Base-by-base conservation (phyloP, 768 basidiomycete genomes). In the Hygrocybe punicea region DNA sequence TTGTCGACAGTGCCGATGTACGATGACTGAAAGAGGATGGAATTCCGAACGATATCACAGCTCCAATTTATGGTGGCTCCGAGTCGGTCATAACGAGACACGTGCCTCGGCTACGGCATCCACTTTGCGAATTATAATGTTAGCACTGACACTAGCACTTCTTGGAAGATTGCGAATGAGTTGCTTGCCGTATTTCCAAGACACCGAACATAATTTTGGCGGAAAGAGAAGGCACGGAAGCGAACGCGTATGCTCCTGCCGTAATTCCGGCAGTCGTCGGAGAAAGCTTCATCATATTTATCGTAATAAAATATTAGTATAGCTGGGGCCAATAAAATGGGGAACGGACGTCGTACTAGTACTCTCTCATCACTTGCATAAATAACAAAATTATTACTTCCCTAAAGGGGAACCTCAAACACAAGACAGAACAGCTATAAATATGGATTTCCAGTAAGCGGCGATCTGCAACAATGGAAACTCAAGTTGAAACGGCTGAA, bases 391-490 rank as follows among this genome's bases (percentile, higher is more conserved):
- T 29, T 29, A 4, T 42, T 4, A 42, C 40, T 19, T 42, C 19
- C 14, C 40, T 4, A 10, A 42, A 11, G 19, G 19, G 14, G 19
- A 42, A 42, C 40, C 4, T 16, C 40, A n/a, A 33, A 11, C 10
- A 50, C 34, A 13, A n/a, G n/a, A 25, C 16, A 50, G 13, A 29
- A 10, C 4, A 16, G 6, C 19, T 46, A 55, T 19, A 55, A n/a
- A 46, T 55, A 55, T 17, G 40, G 53, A 34, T 55, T 44, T 16
- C 16, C 44, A 13, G 35, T 39, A 17, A 55, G 42, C 21, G 53
- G 53, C 24, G 53, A 55, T 29, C 53, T 55, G 17, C 7, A n/a
- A 44, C 10, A 44, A 34, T 16, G n/a, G 6, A 11, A 45, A 34
- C 34, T 6, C 16, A 42, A 11, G 10, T 29, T 34, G 16, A 4